Evolutionary conservation across 495 filamentous ascomycete genomes (phyloP).

Genomic region (Podospora didyma): DNA sequence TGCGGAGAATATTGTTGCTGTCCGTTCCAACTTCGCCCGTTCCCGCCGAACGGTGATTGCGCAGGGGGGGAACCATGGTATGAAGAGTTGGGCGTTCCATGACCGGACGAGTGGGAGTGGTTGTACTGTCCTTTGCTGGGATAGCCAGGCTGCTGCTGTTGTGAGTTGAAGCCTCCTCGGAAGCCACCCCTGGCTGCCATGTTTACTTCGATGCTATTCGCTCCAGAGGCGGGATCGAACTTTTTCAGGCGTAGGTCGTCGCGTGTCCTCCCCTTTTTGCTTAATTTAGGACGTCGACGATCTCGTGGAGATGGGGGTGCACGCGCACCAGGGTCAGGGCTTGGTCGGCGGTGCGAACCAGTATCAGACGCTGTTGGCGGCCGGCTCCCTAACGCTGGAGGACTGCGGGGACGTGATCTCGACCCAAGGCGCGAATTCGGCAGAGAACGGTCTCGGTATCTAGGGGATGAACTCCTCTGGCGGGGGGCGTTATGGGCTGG

Average conservation of each 20-base stretch:
- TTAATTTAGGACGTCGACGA: slow-evolving; percentile 32
- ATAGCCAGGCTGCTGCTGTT: slow-evolving; percentile 24
- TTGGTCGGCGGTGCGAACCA: slow-evolving; percentile 30
- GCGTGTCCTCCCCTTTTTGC: slow-evolving; percentile 30
- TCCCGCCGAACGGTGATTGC: slow-evolving; percentile 61
- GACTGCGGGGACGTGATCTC: slow-evolving; percentile 29
- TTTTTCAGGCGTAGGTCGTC: slow-evolving; percentile 28
- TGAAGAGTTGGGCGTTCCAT: slow-evolving; percentile 55
- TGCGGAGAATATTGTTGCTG: slow-evolving; percentile 56
- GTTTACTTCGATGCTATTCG: slow-evolving; percentile 45
- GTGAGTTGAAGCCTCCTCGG: slow-evolving; percentile 35
- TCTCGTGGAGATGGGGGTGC: slow-evolving; percentile 33
- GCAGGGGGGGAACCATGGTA: slow-evolving; percentile 64
- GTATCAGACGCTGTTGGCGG: slow-evolving; percentile 33
- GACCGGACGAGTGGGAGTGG: slow-evolving; percentile 55
- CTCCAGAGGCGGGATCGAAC: slow-evolving; percentile 38
- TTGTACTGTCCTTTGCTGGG: slow-evolving; percentile 27
- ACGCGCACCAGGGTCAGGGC: slow-evolving; percentile 23
- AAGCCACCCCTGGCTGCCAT: slow-evolving; percentile 38
- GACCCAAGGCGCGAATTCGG: slow-evolving; percentile 32
- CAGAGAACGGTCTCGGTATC: slow-evolving; percentile 29
- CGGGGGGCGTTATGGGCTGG: slow-evolving; percentile 6
- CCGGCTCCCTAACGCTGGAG: slow-evolving; percentile 24
- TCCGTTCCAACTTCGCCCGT: slow-evolving; percentile 53
- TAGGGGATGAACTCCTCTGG: slow-evolving; percentile 18